phyloP scores from a whole-genome alignment of 345 rosid species.

The Geranium brycei region DNA sequence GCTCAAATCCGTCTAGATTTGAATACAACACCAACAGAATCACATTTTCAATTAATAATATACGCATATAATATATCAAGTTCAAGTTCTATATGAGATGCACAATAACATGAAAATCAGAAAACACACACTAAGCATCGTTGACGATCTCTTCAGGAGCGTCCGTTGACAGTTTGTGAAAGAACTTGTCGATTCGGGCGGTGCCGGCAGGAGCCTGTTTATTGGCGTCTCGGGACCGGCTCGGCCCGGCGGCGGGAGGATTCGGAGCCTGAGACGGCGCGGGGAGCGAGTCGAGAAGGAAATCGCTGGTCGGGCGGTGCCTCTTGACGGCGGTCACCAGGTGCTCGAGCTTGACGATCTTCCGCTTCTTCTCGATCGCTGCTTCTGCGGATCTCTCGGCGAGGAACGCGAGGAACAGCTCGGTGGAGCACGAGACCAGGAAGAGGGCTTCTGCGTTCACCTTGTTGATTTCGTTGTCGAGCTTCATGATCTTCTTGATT shows the following conservation, averaged over 20 bases:
- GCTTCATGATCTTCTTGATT: conserved; percentile 71
- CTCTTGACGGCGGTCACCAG: conserved; percentile 52
- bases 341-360: conserved; percentile 53
- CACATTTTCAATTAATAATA: too few relatives aligned
- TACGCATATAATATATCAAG: neutral
- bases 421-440: conserved; percentile 44
- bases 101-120: neutral
- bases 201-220: conserved; percentile 32
- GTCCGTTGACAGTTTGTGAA: conserved; percentile 29
- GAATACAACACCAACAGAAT: neutral
- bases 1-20: too few relatives aligned
- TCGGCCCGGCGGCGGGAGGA: conserved; percentile 10
- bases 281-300: conserved; percentile 79
- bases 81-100: neutral
- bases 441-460: conserved; percentile 70
- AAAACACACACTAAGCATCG: conserved; percentile 15
- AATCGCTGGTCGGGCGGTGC: conserved; percentile 71
- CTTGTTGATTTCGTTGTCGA: conserved; percentile 78
- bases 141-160: conserved; percentile 18
- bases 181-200: conserved; percentile 63
- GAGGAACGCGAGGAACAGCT: conserved; percentile 60
- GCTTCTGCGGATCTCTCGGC: conserved; percentile 52
- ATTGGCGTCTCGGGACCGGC: conserved; percentile 10
- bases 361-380: conserved; percentile 57
- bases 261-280: conserved; percentile 25